Percentiles rank a stretch among this genome's conserved stretches.
Conservation (phyloP, 2,329 filamentous ascomycete genomes). For the Diaporthe sp. region DNA sequence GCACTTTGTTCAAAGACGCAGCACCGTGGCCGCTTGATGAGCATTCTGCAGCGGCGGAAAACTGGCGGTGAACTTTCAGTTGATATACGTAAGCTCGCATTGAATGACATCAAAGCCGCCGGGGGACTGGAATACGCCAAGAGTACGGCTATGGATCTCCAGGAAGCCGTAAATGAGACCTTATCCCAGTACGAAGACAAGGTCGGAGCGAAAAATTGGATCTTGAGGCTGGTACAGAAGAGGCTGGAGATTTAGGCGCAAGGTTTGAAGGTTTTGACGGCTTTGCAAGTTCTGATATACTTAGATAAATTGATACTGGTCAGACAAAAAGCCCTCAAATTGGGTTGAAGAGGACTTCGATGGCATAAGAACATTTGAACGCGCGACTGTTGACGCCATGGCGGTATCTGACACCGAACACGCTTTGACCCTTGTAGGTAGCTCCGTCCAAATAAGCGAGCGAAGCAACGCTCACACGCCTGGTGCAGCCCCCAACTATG, state of each 20-base stretch:
- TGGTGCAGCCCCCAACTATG: conserved; percentile 53
- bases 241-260: neutral
- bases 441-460: neutral
- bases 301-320: neutral
- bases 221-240: conserved; percentile 9
- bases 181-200: neutral
- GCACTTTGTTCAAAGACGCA: neutral
- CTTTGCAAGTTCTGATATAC: neutral
- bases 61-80: neutral
- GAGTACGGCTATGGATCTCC: neutral
- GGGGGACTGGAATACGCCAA: conserved; percentile 7
- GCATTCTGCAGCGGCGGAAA: neutral
- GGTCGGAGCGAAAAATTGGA: conserved; percentile 11
- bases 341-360: no score
- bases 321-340: neutral
- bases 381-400: no score
- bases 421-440: no score
- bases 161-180: conserved; percentile 4
- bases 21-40: neutral
- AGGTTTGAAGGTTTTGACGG: neutral
- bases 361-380: no score
- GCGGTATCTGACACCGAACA: no score
- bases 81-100: conserved; percentile 1
- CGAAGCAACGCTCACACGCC: neutral
- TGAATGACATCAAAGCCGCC: conserved; percentile 1